Conservation (phyloP, 2,329 filamentous ascomycete species). For the Colletotrichum echinochloae region DNA sequence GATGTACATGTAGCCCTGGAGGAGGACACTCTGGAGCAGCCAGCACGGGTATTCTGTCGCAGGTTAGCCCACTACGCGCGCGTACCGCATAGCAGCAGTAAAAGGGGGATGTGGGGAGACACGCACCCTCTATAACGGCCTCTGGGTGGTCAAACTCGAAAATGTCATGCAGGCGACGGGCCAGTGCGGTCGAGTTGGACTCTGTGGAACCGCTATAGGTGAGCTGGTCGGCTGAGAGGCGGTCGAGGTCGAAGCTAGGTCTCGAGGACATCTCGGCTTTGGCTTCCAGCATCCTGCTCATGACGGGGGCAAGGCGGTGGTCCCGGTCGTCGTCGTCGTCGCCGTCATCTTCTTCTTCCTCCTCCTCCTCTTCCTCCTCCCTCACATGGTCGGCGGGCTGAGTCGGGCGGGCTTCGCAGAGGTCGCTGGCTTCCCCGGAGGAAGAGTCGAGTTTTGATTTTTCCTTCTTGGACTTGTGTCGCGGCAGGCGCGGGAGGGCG, state of each 20-base stretch:
- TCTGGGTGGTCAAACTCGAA: constrained; percentile 86
- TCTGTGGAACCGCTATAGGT: constrained; percentile 50
- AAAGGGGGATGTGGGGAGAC: neutral
- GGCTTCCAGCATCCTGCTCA: constrained; percentile 83
- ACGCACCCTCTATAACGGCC: constrained; percentile 80
- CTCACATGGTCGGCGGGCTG: constrained; percentile 29
- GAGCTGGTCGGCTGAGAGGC: constrained; percentile 54
- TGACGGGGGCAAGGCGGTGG: constrained; percentile 73
- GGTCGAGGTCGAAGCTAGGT: constrained; percentile 68
- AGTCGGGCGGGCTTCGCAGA: constrained; percentile 42
- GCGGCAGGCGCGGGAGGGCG: constrained; percentile 63
- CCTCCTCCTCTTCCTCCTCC: constrained; percentile 16
- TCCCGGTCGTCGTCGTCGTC: constrained; percentile 45
- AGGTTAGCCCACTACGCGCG: constrained; percentile 34
- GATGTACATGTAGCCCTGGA: constrained; percentile 97
- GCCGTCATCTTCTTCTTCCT: constrained; percentile 14
- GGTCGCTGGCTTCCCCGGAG: constrained; percentile 49
- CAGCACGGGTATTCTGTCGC: constrained; percentile 87
- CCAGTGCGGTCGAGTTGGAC: constrained; percentile 68
- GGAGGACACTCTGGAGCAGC: constrained; percentile 88
- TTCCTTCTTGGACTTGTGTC: constrained; percentile 58
- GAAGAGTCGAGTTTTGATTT: constrained; percentile 54
- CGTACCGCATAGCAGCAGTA: constrained; percentile 8
- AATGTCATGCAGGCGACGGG: constrained; percentile 81
- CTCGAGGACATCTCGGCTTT: constrained; percentile 71